These are phyloP conservation scores for Letharia columbiana DNA, from an alignment of 495 filamentous ascomycete species.

Conservation along the genomic window DNA sequence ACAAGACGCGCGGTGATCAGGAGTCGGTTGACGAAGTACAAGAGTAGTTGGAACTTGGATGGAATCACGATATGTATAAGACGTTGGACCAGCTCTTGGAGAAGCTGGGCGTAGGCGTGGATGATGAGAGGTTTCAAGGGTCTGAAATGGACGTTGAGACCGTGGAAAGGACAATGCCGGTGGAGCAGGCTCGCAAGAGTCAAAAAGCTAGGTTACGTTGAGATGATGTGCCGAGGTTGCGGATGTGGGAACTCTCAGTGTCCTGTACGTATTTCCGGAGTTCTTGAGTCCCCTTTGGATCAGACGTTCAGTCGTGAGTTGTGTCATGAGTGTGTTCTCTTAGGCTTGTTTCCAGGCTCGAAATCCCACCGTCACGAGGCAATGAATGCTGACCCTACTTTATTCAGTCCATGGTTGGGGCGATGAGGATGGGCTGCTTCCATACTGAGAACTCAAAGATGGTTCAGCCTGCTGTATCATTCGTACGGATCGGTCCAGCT, in stretches of 20 bases:
- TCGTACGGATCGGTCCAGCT: too few species aligned
- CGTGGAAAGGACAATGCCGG: neutral
- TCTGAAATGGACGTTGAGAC: neutral
- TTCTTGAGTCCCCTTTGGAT: too few species aligned
- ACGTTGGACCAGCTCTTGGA: constrained; percentile 1
- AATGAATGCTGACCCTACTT: too few species aligned
- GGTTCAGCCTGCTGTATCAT: too few species aligned
- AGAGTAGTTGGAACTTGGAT: constrained; percentile 2
- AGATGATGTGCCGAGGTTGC: constrained; percentile 5
- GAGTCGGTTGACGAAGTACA: constrained; percentile 8
- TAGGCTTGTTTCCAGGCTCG: too few species aligned
- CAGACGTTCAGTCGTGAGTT: too few species aligned
- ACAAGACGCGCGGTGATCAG: neutral
- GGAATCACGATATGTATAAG: constrained; percentile 2
- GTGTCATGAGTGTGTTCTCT: too few species aligned
- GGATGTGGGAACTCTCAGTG: constrained; percentile 1
- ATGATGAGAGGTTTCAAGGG: neutral
- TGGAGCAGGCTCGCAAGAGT: neutral
- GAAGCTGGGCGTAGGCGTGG: neutral
- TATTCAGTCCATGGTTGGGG: neutral
- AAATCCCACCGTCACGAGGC: too few species aligned
- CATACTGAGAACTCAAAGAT: neutral
- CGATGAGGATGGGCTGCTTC: neutral
- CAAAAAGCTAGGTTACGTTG: neutral
- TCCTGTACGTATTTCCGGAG: neutral